phyloP scores from a whole-genome alignment of 1,284 basidiomycete genomes.

The Coniferiporia sulphurascens region DNA sequence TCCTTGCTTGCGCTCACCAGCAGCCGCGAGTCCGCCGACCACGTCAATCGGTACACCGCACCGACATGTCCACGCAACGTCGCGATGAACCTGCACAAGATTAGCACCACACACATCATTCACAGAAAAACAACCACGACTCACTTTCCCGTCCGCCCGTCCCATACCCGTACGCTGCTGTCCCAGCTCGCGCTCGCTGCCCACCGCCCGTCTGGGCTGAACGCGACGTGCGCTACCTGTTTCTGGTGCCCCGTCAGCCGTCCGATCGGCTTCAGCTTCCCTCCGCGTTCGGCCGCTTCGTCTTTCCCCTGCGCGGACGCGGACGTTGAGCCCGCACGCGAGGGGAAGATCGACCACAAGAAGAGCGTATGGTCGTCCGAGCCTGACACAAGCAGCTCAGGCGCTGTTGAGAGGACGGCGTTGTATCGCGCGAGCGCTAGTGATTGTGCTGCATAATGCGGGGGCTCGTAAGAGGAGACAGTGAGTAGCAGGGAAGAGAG shows the following conservation, averaged over 20 bases:
- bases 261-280: constrained; percentile 80
- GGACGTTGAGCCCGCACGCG: constrained; percentile 32
- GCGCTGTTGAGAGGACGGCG: constrained; percentile 57
- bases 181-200: constrained; percentile 93
- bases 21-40: constrained; percentile 92
- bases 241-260: constrained; percentile 94
- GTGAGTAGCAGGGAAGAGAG: background rate
- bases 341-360: constrained; percentile 79
- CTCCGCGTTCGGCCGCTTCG: constrained; percentile 32
- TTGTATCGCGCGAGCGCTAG: constrained; percentile 75
- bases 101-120: background rate
- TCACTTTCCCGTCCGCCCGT: constrained; percentile 84
- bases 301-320: constrained; percentile 21
- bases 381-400: constrained; percentile 87
- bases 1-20: constrained; percentile 95
- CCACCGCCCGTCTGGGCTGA: constrained; percentile 91
- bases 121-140: constrained; percentile 21
- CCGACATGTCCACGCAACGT: constrained; percentile 92
- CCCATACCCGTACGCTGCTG: constrained; percentile 90
- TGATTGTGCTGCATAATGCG: constrained; percentile 51
- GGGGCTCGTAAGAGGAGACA: background rate
- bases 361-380: constrained; percentile 95
- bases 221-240: constrained; percentile 92
- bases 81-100: constrained; percentile 62
- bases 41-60: constrained; percentile 90